Percentiles rank a stretch among this genome's conserved stretches.
These are phyloP conservation scores for Tolypocladium amazonense DNA, from an alignment of 2,329 filamentous ascomycete species.

Conservation along the genomic window DNA sequence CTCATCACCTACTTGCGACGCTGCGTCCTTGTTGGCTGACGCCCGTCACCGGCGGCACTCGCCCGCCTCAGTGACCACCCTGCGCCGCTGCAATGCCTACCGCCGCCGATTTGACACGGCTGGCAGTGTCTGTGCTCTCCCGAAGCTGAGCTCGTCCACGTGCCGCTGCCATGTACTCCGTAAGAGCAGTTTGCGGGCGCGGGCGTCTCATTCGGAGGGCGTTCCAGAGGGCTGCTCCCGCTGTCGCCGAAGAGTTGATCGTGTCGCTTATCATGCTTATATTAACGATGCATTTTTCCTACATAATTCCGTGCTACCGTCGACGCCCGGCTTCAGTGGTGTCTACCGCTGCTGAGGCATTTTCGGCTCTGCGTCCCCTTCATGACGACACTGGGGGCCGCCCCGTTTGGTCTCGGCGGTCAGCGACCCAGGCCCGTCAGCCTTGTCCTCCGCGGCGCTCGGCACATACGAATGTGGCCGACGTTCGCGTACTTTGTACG, in stretches of 20 bases:
- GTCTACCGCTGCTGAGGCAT: slow-evolving; percentile 6
- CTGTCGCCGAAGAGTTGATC: background rate
- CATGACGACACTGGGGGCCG: background rate
- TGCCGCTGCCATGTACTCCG: background rate
- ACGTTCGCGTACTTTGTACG: background rate
- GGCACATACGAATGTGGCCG: background rate
- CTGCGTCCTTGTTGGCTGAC: background rate
- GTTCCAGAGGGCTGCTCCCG: background rate
- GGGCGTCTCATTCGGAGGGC: background rate
- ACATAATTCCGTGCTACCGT: background rate
- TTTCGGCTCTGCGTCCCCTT: slow-evolving; percentile 3
- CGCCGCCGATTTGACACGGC: background rate
- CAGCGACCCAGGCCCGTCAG: background rate
- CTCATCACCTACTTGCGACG: background rate
- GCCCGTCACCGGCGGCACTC: background rate
- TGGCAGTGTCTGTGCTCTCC: background rate
- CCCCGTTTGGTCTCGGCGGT: background rate
- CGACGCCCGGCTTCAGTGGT: background rate
- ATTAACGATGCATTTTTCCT: background rate
- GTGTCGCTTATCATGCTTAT: background rate
- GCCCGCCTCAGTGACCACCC: background rate
- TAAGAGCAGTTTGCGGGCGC: background rate
- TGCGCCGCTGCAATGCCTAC: background rate
- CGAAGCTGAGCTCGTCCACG: background rate
- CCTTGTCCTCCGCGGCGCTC: background rate